Base-by-base conservation (phyloP, 140 eudicot species). In the Ambrosia hybrid region DNA sequence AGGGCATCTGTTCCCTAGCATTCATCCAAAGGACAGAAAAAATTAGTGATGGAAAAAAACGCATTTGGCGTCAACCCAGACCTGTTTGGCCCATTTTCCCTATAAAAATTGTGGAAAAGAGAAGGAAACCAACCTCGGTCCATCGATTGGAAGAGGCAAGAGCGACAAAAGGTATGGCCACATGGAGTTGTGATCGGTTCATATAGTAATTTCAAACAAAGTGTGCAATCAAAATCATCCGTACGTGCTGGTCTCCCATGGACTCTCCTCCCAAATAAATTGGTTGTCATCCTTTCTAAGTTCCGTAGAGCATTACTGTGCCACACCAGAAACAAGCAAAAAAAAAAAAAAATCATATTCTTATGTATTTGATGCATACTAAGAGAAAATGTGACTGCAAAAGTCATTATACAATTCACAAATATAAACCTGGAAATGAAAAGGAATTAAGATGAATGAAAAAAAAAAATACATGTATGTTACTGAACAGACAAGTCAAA, bases 111-210 rank as follows among this genome's bases (percentile, higher is more conserved):
- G 64, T 33, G 3, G 16, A 38, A 51, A 69, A 61, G 57, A 41
- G 57, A 1, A 51, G 49, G 43, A 17, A 36, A 75, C 84, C 55
- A 73, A 94, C 99, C 87, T 81, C 97, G 81, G 77, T 90, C 99
- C 99, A 94, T 90, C n/a, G 96, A 82, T 74, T 94, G 99, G 71
- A 94, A 94, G 57, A 94, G 79, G 83, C 99, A 94, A 65, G 97
- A 88, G 37, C 95, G 92, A 77, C 99, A 94, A 75, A 94, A 94
- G 1, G 99, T 84, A 75, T 94, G 99, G 13, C 99, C 99, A 78
- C 99, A 94, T 55, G 99, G 91, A 77, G 99, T 94, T 79, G 99
- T 94, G 51, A 94, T 46, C 8, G 99, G 99, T 77, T 91, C 95
- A 75, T 83, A 94, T 45, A 94, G 75, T 80, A 94, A 68, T 79